phyloP scores from a whole-genome alignment of 1,284 basidiomycete genomes.

The Pterula multifida region DNA sequence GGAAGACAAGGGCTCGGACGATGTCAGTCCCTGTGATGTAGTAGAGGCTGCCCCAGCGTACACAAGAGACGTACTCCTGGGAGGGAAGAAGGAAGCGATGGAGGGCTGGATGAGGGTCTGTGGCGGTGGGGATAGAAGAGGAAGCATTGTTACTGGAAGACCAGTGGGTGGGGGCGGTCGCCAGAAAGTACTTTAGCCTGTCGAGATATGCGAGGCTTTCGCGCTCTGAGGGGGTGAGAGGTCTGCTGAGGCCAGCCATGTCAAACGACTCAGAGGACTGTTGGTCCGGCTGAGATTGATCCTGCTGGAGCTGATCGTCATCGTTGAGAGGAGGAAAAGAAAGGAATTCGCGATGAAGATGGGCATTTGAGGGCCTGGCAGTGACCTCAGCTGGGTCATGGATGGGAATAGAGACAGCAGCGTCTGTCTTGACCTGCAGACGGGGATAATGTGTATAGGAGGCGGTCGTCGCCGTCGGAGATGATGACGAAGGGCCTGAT shows the following conservation, averaged over 20 bases:
- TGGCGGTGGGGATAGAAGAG: slow-evolving; percentile 17
- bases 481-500: neutral
- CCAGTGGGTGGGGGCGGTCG: slow-evolving; percentile 73
- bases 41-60: slow-evolving; percentile 81
- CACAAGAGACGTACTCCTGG: slow-evolving; percentile 80
- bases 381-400: slow-evolving; percentile 30
- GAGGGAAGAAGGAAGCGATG: slow-evolving; percentile 77
- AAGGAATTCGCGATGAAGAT: slow-evolving; percentile 28
- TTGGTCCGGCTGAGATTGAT: slow-evolving; percentile 3
- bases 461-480: neutral
- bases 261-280: slow-evolving; percentile 18
- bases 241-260: slow-evolving; percentile 32
- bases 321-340: slow-evolving; percentile 8
- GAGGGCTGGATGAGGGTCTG: slow-evolving; percentile 51
- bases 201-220: slow-evolving; percentile 64
- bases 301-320: slow-evolving; percentile 8
- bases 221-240: slow-evolving; percentile 49
- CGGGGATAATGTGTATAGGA: neutral
- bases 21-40: slow-evolving; percentile 89
- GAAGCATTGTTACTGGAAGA: slow-evolving; percentile 12
- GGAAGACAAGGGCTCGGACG: slow-evolving; percentile 79
- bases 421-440: neutral
- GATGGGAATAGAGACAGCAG: neutral
- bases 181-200: slow-evolving; percentile 76
- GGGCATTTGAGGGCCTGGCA: slow-evolving; percentile 30